Conservation (phyloP, 1,284 basidiomycete species). For the Ceratobasidium sp. region DNA sequence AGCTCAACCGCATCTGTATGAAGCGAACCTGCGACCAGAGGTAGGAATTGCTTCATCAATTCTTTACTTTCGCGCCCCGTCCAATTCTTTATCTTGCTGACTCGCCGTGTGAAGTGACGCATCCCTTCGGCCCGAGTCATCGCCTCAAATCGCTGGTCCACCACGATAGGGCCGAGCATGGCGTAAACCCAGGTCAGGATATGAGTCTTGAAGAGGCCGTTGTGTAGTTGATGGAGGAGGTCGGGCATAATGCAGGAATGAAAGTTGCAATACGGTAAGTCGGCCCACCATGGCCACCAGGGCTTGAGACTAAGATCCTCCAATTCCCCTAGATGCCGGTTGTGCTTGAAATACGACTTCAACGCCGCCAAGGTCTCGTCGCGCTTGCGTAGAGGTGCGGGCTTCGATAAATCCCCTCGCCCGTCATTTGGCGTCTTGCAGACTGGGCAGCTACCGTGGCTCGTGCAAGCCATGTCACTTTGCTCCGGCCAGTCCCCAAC, state of each 20-base stretch:
- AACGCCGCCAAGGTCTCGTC: neutral
- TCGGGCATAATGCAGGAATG: constrained; percentile 40
- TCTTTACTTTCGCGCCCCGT: constrained; percentile 17
- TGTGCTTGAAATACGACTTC: neutral
- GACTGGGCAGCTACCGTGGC: constrained; percentile 18
- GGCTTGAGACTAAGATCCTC: constrained; percentile 3
- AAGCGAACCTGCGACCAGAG: neutral
- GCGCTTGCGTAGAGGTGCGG: neutral
- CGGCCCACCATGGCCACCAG: constrained; percentile 19
- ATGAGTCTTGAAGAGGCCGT: constrained; percentile 53
- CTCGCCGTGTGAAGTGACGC: constrained; percentile 6
- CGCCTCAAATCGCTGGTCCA: constrained; percentile 5
- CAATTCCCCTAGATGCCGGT: neutral
- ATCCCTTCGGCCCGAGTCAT: constrained; percentile 10
- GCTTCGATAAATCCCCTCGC: neutral
- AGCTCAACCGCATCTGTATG: neutral
- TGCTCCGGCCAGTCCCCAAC: constrained; percentile 52
- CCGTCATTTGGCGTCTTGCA: neutral
- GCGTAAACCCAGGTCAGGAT: neutral
- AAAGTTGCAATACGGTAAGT: constrained; percentile 40
- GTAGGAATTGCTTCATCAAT: constrained; percentile 4
- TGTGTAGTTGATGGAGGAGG: constrained; percentile 47
- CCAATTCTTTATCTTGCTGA: constrained; percentile 2
- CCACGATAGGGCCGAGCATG: neutral
- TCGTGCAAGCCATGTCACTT: constrained; percentile 46